These are phyloP conservation scores for Casaregolazyma suthepensis DNA, from an alignment of 1,139 yeast species.

Conservation along the genomic window DNA sequence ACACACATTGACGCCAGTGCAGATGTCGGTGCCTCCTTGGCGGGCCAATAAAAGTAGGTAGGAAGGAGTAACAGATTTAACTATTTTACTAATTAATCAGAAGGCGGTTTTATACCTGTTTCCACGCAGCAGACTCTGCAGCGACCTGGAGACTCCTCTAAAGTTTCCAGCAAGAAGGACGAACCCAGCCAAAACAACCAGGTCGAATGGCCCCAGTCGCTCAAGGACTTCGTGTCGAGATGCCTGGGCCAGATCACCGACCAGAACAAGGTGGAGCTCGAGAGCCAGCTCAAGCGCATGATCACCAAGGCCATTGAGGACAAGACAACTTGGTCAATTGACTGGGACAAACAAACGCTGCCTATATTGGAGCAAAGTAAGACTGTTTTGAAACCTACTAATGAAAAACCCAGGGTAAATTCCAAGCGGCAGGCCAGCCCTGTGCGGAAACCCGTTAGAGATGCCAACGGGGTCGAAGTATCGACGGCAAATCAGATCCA, in stretches of 20 bases:
- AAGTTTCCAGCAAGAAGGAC: background rate
- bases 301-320: conserved; percentile 47
- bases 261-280: conserved; percentile 33
- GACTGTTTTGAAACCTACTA: background rate
- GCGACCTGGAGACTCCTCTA: background rate
- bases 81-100: too few species aligned
- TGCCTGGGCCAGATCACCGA: conserved; percentile 40
- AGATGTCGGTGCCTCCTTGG: conserved; percentile 28
- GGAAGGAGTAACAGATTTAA: background rate
- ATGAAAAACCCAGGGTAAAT: background rate
- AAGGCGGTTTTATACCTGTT: conserved; percentile 4
- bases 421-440: background rate
- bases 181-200: background rate
- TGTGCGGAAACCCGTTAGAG: background rate
- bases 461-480: conserved; percentile 6
- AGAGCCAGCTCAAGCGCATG: conserved; percentile 42
- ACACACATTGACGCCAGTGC: background rate
- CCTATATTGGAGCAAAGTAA: conserved; percentile 41
- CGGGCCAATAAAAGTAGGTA: conserved; percentile 15
- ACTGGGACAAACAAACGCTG: conserved; percentile 54
- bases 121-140: background rate
- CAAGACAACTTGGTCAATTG: conserved; percentile 45
- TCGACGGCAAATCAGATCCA: conserved; percentile 11
- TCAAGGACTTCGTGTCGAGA: conserved; percentile 43
- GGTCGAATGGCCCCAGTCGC: conserved; percentile 42